These are phyloP conservation scores for Syzygium aromaticum DNA, from an alignment of 345 rosid species.

Conservation along the genomic window DNA sequence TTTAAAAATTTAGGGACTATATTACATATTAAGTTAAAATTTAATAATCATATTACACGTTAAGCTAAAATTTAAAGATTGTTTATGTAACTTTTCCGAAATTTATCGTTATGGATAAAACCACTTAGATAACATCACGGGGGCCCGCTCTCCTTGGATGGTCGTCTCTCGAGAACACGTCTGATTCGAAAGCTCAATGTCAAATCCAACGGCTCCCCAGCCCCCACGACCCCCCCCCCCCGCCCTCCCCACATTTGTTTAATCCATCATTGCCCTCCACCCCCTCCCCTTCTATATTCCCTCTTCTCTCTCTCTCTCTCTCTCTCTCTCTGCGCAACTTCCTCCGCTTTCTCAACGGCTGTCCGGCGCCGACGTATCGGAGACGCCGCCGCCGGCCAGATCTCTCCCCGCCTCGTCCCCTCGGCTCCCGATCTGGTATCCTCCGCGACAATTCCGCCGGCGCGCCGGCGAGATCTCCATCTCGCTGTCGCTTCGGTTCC, in stretches of 20 bases:
- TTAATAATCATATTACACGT: too few species aligned
- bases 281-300: not conserved
- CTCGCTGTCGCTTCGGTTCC: constrained; percentile 7
- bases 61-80: too few species aligned
- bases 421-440: constrained; percentile 22
- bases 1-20: too few species aligned
- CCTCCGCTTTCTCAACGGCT: constrained; percentile 25
- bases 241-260: not conserved
- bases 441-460: not conserved
- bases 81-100: too few species aligned
- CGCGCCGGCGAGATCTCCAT: not conserved
- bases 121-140: not conserved
- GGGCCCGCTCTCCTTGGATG: not conserved
- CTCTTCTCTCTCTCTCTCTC: not conserved
- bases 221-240: not conserved
- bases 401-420: constrained; percentile 8
- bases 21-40: too few species aligned
- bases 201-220: not conserved
- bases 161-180: not conserved
- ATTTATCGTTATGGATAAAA: not conserved
- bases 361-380: constrained; percentile 31
- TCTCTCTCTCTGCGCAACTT: not conserved
- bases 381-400: constrained; percentile 9
- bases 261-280: not conserved
- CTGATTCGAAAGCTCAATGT: not conserved